Percentiles rank a stretch among this genome's conserved stretches.
These are phyloP conservation scores for Epichloe festucae DNA, from an alignment of 2,329 filamentous ascomycete genomes.

Conservation along the genomic window DNA sequence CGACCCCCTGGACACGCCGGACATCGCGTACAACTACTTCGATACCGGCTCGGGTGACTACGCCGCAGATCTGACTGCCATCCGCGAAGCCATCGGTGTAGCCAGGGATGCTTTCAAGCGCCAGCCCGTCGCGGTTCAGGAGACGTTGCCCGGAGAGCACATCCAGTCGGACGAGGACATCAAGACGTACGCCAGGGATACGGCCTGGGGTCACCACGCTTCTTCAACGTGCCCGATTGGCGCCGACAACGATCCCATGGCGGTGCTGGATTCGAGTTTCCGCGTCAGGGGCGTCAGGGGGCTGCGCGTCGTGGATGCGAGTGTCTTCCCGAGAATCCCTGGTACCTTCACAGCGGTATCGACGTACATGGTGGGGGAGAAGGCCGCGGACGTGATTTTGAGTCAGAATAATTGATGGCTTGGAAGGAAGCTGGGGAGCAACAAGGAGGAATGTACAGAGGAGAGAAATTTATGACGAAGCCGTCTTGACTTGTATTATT, in stretches of 20 bases:
- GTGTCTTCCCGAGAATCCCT: conserved; percentile 32
- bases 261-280: conserved; percentile 42
- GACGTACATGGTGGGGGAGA: conserved; percentile 42
- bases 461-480: too few species aligned
- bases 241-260: conserved; percentile 35
- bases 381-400: conserved; percentile 26
- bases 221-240: conserved; percentile 44
- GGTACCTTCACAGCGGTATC: conserved; percentile 37
- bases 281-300: conserved; percentile 38
- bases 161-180: conserved; percentile 28
- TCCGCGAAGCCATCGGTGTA: conserved; percentile 42
- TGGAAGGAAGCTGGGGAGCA: background rate
- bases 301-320: conserved; percentile 46
- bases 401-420: background rate
- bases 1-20: conserved; percentile 47
- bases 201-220: conserved; percentile 45
- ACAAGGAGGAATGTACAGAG: too few species aligned
- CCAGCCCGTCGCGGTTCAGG: conserved; percentile 8
- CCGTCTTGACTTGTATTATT: too few species aligned
- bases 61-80: conserved; percentile 35
- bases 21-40: conserved; percentile 52
- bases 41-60: conserved; percentile 34
- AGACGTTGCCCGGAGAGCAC: conserved; percentile 21
- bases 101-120: conserved; percentile 29
- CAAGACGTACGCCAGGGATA: conserved; percentile 31